Conservation (phyloP, 139 green algal genomes). For the Yamagishiella unicocca region DNA sequence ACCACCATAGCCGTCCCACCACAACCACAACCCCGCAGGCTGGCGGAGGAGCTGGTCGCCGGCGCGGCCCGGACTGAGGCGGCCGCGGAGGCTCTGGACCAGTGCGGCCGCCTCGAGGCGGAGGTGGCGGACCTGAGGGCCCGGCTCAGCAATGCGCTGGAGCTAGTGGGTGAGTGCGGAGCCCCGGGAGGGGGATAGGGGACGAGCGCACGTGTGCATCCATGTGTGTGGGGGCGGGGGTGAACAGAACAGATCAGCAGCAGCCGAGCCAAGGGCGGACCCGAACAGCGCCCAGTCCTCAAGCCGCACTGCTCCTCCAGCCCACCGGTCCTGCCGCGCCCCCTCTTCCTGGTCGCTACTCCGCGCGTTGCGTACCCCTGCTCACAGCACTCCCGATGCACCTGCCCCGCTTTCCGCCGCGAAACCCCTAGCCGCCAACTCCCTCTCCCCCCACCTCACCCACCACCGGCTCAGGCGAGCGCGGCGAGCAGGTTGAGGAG, state of each 20-base stretch:
- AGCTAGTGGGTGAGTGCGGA: conserved; percentile 88
- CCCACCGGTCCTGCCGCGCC: too few relatives aligned
- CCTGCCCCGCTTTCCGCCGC: not conserved
- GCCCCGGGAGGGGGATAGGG: conserved; percentile 85
- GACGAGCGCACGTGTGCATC: not conserved
- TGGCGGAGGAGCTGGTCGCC: conserved; percentile 89
- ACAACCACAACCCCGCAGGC: conserved; percentile 43
- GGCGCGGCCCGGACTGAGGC: conserved; percentile 64
- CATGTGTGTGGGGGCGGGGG: too few relatives aligned
- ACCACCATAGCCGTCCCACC: not conserved
- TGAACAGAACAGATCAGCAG: too few relatives aligned
- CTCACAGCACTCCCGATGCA: too few relatives aligned
- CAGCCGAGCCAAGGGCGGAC: too few relatives aligned
- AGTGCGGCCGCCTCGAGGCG: conserved; percentile 75
- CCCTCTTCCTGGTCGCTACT: too few relatives aligned
- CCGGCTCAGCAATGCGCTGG: conserved; percentile 76
- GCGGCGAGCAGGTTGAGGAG: conserved; percentile 94
- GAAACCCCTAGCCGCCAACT: not conserved
- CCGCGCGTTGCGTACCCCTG: too few relatives aligned
- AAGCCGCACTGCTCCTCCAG: too few relatives aligned
- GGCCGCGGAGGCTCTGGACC: conserved; percentile 66
- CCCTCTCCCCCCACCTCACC: conserved; percentile 59
- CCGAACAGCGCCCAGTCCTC: too few relatives aligned
- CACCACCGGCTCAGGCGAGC: conserved; percentile 36
- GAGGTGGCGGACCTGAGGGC: conserved; percentile 75